These are phyloP conservation scores for Larix kaempferi DNA, from an alignment of 75 land plant genomes.

Conservation along the genomic window DNA sequence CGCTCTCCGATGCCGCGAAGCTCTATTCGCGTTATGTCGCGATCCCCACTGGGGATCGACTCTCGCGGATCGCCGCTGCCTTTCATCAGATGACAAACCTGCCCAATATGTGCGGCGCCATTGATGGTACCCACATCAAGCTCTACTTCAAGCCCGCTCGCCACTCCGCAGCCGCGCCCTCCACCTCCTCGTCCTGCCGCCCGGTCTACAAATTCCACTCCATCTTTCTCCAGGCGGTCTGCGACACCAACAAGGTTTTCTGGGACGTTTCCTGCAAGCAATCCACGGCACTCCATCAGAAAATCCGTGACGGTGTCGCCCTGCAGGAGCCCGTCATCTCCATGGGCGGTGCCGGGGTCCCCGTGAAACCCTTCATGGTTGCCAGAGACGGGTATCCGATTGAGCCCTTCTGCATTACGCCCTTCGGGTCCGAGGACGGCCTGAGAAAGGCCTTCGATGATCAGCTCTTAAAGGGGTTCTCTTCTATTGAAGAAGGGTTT, in stretches of 20 bases:
- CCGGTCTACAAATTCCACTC: conserved; percentile 9
- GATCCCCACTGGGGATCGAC: conserved; percentile 28
- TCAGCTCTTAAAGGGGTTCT: conserved; percentile 27
- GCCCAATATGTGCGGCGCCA: conserved; percentile 23
- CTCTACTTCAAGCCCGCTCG: conserved; percentile 20
- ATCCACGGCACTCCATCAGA: conserved; percentile 16
- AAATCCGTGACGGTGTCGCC: conserved; percentile 16
- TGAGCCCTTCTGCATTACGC: conserved; percentile 23
- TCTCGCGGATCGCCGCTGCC: conserved; percentile 5
- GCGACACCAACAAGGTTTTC: conserved; percentile 34
- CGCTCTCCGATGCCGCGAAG: conserved; percentile 18
- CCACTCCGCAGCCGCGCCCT: background rate
- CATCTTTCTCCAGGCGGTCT: conserved; percentile 33
- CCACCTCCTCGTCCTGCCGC: background rate
- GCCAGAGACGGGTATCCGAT: conserved; percentile 26
- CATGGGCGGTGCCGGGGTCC: conserved; percentile 11
- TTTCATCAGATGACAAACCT: conserved; percentile 18
- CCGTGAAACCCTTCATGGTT: conserved; percentile 24
- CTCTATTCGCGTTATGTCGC: conserved; percentile 37
- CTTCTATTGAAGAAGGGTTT: conserved; percentile 23
- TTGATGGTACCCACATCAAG: conserved; percentile 25
- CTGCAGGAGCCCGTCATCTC: conserved; percentile 14
- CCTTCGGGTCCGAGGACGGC: conserved; percentile 22
- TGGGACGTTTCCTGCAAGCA: conserved; percentile 36
- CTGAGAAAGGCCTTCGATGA: conserved; percentile 22